Conservation (phyloP, 192 early-diverging fungal genomes). For the Mortierella hygrophila region DNA sequence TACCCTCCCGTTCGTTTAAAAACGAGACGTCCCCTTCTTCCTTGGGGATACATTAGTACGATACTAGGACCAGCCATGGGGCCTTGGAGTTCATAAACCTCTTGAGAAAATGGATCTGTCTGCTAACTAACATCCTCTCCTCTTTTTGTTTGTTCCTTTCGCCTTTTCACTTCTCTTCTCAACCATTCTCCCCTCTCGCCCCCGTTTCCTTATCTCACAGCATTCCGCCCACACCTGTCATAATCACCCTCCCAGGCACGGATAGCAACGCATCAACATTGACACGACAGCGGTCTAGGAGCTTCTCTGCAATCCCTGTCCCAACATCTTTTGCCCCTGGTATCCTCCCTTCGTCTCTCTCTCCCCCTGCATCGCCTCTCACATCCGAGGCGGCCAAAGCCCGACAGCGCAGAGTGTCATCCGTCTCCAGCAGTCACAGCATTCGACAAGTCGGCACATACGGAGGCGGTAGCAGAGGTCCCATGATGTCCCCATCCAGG, state of each 20-base stretch:
- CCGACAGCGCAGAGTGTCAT: constrained; percentile 51
- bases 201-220: neutral
- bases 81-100: neutral
- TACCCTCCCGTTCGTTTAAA: neutral
- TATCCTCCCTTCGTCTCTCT: neutral
- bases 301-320: neutral
- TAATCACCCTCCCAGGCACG: neutral
- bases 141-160: neutral
- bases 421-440: constrained; percentile 52
- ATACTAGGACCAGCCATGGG: neutral
- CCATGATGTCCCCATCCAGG: constrained; percentile 47
- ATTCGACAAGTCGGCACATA: constrained; percentile 51
- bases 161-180: neutral
- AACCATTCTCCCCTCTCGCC: neutral
- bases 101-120: neutral
- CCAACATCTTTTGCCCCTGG: constrained; percentile 27
- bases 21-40: neutral
- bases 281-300: neutral
- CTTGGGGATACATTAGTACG: neutral
- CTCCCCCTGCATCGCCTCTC: constrained; percentile 26
- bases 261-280: neutral
- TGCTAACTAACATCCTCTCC: neutral
- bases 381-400: constrained; percentile 20
- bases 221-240: neutral
- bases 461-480: constrained; percentile 21